phyloP scores from a whole-genome alignment of 352 stramenopile species.

The Pythium aristosporum region DNA sequence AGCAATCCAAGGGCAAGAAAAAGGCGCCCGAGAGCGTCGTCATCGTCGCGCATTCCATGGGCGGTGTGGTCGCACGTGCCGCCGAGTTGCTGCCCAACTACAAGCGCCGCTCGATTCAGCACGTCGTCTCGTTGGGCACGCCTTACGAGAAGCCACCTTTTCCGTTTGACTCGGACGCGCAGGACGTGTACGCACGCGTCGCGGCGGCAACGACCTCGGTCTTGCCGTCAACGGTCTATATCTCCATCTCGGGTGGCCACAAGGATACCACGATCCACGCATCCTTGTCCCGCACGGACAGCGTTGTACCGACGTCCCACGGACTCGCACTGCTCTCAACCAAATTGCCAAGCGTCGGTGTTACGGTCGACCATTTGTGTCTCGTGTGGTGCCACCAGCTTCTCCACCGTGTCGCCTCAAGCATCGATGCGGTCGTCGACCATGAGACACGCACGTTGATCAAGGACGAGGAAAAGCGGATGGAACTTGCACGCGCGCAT shows the following conservation, averaged over 20 bases:
- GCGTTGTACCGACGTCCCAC: constrained; percentile 28
- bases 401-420: constrained; percentile 57
- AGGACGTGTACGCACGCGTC: constrained; percentile 50
- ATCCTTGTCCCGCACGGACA: constrained; percentile 38
- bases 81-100: constrained; percentile 75
- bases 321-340: constrained; percentile 54
- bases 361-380: constrained; percentile 78
- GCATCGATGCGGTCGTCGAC: constrained; percentile 65
- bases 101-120: constrained; percentile 68
- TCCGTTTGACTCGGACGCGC: constrained; percentile 67
- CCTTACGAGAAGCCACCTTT: constrained; percentile 58
- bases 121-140: constrained; percentile 70
- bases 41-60: constrained; percentile 86
- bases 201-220: not conserved
- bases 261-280: constrained; percentile 80
- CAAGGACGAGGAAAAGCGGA: constrained; percentile 36
- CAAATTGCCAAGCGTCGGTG: constrained; percentile 57
- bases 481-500: constrained; percentile 41
- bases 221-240: constrained; percentile 38
- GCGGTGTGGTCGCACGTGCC: constrained; percentile 63
- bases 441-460: constrained; percentile 41
- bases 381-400: constrained; percentile 87
- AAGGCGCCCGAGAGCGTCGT: constrained; percentile 56
- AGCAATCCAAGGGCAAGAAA: constrained; percentile 34
- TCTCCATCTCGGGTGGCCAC: constrained; percentile 79